Evolutionary conservation across 352 stramenopile genomes (phyloP).

Genomic region (Phytophthora brassicae): DNA sequence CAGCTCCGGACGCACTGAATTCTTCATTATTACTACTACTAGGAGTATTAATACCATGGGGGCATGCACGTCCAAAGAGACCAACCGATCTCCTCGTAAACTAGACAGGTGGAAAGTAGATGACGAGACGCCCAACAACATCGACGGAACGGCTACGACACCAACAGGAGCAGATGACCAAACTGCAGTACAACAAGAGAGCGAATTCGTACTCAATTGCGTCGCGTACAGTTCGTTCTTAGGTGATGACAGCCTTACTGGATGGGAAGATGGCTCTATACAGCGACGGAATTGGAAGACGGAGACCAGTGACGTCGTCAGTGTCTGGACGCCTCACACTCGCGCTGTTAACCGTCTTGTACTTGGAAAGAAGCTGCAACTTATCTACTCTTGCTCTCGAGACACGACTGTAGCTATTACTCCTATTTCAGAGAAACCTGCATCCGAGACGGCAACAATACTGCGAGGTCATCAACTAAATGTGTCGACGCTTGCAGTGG

Average conservation of each 20-base stretch:
- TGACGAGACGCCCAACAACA: slow-evolving; percentile 16
- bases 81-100: slow-evolving; percentile 19
- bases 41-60: no score
- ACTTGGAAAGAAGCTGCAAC: slow-evolving; percentile 35
- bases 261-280: slow-evolving; percentile 79
- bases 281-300: slow-evolving; percentile 41
- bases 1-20: neutral
- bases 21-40: neutral
- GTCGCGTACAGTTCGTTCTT: slow-evolving; percentile 41
- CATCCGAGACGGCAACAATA: slow-evolving; percentile 24
- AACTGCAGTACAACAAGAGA: slow-evolving; percentile 9
- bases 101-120: slow-evolving; percentile 56
- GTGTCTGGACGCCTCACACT: slow-evolving; percentile 51
- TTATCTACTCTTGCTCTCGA: slow-evolving; percentile 76
- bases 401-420: slow-evolving; percentile 75
- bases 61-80: slow-evolving; percentile 43
- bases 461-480: slow-evolving; percentile 66
- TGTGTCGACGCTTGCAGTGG: slow-evolving; percentile 62
- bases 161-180: slow-evolving; percentile 13
- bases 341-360: slow-evolving; percentile 67
- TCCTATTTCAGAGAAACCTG: slow-evolving; percentile 16
- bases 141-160: slow-evolving; percentile 19
- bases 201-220: slow-evolving; percentile 51
- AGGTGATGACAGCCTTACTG: slow-evolving; percentile 44
- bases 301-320: slow-evolving; percentile 16